Percentiles rank a stretch among this genome's conserved stretches.
These are phyloP conservation scores for Candida loeiensis DNA, from an alignment of 805 yeast species.

Conservation along the genomic window DNA sequence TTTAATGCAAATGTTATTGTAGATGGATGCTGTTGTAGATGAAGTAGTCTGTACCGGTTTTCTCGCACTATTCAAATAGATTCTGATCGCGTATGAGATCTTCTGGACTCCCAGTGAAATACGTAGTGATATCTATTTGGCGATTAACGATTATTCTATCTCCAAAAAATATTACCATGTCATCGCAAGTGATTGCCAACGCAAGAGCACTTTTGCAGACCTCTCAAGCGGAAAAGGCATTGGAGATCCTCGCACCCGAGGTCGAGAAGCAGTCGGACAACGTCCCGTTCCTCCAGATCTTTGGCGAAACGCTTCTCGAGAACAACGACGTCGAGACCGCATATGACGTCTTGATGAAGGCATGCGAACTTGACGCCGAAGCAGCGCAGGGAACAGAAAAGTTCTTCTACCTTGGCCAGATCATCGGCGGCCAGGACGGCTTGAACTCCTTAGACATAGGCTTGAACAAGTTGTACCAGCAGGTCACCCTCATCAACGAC, in stretches of 20 bases:
- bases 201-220: slow-evolving; percentile 45
- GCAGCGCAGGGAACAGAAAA: slow-evolving; percentile 73
- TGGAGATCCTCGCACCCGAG: slow-evolving; percentile 44
- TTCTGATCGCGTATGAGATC: no score
- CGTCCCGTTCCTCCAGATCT: slow-evolving; percentile 49
- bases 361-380: slow-evolving; percentile 66
- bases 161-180: slow-evolving; percentile 1
- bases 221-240: slow-evolving; percentile 53
- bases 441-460: slow-evolving; percentile 61
- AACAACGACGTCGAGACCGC: slow-evolving; percentile 77
- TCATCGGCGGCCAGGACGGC: slow-evolving; percentile 80
- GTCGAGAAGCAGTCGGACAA: slow-evolving; percentile 28
- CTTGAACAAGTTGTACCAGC: slow-evolving; percentile 42
- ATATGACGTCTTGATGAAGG: slow-evolving; percentile 52
- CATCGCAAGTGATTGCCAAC: slow-evolving; percentile 19
- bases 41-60: no score
- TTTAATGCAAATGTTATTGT: no score
- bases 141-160: not conserved
- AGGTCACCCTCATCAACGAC: slow-evolving; percentile 32
- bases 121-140: no score
- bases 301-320: slow-evolving; percentile 80
- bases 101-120: no score
- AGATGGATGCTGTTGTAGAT: no score
- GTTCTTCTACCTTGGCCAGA: slow-evolving; percentile 87
- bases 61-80: no score